Base-by-base conservation (phyloP, 768 basidiomycete genomes). In the Mycena amicta region DNA sequence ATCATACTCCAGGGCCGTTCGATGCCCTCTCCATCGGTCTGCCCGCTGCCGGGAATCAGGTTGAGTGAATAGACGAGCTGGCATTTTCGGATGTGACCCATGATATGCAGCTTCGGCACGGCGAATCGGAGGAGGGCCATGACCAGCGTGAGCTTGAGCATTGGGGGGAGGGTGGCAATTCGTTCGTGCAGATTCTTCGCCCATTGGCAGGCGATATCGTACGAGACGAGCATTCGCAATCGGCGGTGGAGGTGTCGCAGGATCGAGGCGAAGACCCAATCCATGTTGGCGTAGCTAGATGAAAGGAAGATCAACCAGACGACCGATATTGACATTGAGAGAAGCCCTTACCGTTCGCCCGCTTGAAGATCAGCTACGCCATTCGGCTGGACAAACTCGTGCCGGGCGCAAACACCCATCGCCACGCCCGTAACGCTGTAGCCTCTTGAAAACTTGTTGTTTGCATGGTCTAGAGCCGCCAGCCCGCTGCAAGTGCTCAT, bases 281-380 rank as follows among this genome's bases (percentile, higher is more conserved):
- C 74, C 67, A 75, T 76, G 60, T 76, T 76, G 13, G 61, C 60
- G 57, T 73, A 75, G 26, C 74, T 76, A 45, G 15, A 26, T 50
- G 15, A 46, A 50, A 26, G 13, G 37, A 27, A 45, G 30, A 31
- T 5, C 13, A 52, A 37, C 22, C 12, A 27, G 4, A 26, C 25
- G 15, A 25, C 4, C 22, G 27, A 31, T 15, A 50, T 31, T 26
- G 50, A 54, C 8, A 46, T 18, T 25, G 33, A 16, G n/a, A 23
- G 26, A 39, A 23, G 13, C 33, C 56, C 65, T 12, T 59, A 73
- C 74, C 67, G 41, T 55, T 72, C 72, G 4, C 71, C 70, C 43
- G 64, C 68, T 50, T 70, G 66, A 1, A 74, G 55, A 56, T 73
- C 72, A 0, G 67, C 70, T 25, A 69, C 56, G 4, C 66, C 62